Conservation (phyloP, 1,284 basidiomycete genomes). For the Ustilago bromivora region DNA sequence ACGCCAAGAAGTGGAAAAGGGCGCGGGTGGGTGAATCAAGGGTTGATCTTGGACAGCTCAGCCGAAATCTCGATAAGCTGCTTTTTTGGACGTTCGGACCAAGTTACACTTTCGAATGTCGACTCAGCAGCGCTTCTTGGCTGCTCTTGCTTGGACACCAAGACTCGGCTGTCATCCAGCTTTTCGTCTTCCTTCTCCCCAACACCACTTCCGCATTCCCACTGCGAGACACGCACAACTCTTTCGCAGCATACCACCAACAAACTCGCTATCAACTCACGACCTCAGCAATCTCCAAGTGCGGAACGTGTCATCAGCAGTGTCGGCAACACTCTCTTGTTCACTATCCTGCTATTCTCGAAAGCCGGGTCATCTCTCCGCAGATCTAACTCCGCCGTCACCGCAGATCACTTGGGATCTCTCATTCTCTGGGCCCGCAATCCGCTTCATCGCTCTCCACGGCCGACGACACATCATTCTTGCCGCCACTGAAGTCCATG, state of each 20-base stretch:
- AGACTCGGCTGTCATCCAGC: background rate
- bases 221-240: background rate
- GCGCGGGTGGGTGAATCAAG: background rate
- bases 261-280: background rate
- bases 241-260: background rate
- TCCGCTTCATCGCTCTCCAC: background rate
- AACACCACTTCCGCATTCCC: constrained; percentile 1
- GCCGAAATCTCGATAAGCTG: constrained; percentile 6
- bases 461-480: background rate
- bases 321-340: background rate
- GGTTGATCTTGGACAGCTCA: constrained; percentile 1
- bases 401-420: background rate
- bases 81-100: background rate
- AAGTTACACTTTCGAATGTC: constrained; percentile 11
- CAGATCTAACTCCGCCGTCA: background rate
- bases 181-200: background rate
- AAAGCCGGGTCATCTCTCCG: background rate
- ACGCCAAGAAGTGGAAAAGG: background rate
- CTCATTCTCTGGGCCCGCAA: background rate
- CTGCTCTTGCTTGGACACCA: background rate
- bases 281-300: background rate
- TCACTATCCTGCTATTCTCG: background rate
- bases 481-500: background rate
- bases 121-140: constrained; percentile 8
- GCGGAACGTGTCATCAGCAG: background rate